A percentile compares a stretch with the other conserved stretches of the same genome.
Conservation (phyloP, 2,329 filamentous ascomycete genomes). For the Colletotrichum acutatum region DNA sequence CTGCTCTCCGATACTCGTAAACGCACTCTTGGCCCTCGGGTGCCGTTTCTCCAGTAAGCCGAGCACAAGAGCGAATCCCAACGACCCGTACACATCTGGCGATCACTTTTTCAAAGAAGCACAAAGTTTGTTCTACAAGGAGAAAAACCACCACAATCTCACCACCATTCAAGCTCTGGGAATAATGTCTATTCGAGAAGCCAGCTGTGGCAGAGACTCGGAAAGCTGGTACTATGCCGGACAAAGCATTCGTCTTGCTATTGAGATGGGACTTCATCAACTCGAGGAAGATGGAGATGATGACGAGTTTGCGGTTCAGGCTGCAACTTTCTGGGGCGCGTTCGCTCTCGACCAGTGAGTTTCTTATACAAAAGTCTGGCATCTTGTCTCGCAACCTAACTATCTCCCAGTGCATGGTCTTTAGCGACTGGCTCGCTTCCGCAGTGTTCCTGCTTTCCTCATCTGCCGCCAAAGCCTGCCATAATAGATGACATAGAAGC, state of each 20-base stretch:
- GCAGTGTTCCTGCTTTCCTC: conserved; percentile 67
- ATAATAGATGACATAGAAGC: conserved; percentile 71
- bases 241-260: conserved; percentile 76
- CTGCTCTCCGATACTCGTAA: conserved; percentile 75
- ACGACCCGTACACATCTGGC: conserved; percentile 73
- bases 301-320: conserved; percentile 67
- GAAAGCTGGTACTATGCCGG: conserved; percentile 79
- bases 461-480: conserved; percentile 67
- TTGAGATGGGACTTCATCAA: conserved; percentile 77
- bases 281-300: conserved; percentile 59
- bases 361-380: conserved; percentile 29
- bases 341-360: conserved; percentile 72
- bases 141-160: conserved; percentile 68
- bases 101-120: conserved; percentile 81
- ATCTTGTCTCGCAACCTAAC: background rate
- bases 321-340: conserved; percentile 71
- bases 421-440: conserved; percentile 71
- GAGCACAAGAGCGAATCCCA: conserved; percentile 70
- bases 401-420: conserved; percentile 66
- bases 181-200: conserved; percentile 80
- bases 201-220: conserved; percentile 77
- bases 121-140: conserved; percentile 67
- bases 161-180: conserved; percentile 81
- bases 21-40: conserved; percentile 72
- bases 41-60: conserved; percentile 76